These are phyloP conservation scores for Plenodomus tracheiphilus DNA, from an alignment of 2,329 filamentous ascomycete species.

Conservation along the genomic window DNA sequence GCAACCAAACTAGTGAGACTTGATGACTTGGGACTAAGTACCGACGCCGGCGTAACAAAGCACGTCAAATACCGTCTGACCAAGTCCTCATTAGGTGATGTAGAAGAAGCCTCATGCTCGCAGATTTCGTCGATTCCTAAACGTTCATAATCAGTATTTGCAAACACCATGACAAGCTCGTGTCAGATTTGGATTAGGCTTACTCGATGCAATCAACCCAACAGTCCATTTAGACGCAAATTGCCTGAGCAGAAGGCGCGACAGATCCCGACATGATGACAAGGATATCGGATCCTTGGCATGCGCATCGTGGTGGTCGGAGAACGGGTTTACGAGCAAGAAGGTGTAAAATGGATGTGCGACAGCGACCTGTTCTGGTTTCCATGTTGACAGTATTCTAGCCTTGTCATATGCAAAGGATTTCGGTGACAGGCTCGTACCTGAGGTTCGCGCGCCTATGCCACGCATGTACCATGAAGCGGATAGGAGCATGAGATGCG, in stretches of 20 bases:
- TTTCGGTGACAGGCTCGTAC: not conserved
- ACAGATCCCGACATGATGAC: not conserved
- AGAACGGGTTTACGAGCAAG: not conserved
- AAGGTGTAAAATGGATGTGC: constrained; percentile 1
- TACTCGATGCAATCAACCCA: constrained; percentile 1
- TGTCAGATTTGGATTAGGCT: not conserved
- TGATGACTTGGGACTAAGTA: not conserved
- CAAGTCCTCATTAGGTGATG: not conserved
- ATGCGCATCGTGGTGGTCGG: not conserved
- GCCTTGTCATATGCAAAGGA: constrained; percentile 1
- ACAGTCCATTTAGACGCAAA: not conserved
- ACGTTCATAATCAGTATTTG: not conserved
- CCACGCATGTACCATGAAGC: constrained; percentile 1
- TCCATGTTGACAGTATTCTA: not conserved
- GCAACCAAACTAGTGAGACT: not conserved
- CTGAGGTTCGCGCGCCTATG: not conserved
- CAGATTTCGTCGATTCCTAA: constrained; percentile 1
- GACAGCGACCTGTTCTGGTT: not conserved
- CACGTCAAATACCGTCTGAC: not conserved
- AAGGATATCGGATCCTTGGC: not conserved
- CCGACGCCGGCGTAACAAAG: not conserved
- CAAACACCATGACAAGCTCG: not conserved
- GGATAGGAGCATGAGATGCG: not conserved
- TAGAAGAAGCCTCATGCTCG: not conserved
- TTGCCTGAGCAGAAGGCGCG: not conserved